phyloP scores from a whole-genome alignment of 139 green algal genomes.

The Closterium sp. region DNA sequence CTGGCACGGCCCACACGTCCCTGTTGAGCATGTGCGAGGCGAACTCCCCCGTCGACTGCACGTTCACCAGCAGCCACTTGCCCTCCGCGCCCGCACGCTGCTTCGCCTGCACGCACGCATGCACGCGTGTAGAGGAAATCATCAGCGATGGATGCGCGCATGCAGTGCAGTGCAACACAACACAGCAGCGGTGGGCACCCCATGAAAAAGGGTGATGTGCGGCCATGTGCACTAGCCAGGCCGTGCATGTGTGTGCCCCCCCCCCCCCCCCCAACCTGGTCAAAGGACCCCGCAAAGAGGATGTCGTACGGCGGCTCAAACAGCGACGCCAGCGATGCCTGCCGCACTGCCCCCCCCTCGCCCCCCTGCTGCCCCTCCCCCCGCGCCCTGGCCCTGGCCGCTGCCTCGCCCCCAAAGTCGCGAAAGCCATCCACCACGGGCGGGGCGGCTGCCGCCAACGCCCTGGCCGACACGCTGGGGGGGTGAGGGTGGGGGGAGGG shows the following conservation, averaged over 20 bases:
- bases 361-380: slow-evolving; percentile 12
- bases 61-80: slow-evolving; percentile 78
- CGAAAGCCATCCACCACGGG: slow-evolving; percentile 43
- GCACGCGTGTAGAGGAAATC: neutral
- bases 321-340: slow-evolving; percentile 25
- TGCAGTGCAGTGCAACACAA: neutral
- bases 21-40: slow-evolving; percentile 72
- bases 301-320: slow-evolving; percentile 45
- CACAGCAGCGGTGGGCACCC: neutral
- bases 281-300: slow-evolving; percentile 34
- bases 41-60: slow-evolving; percentile 79
- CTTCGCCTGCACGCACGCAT: slow-evolving; percentile 16
- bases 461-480: neutral
- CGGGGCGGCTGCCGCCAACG: neutral
- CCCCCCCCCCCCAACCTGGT: slow-evolving; percentile 1
- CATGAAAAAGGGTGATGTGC: neutral
- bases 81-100: slow-evolving; percentile 39
- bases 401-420: slow-evolving; percentile 48
- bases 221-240: neutral
- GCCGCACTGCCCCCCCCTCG: neutral
- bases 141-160: neutral
- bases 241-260: neutral
- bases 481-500: neutral
- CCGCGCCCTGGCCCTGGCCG: neutral
- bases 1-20: slow-evolving; percentile 75